Base-by-base conservation (phyloP, 2,329 filamentous ascomycete genomes). In the Hypocrella siamensis region DNA sequence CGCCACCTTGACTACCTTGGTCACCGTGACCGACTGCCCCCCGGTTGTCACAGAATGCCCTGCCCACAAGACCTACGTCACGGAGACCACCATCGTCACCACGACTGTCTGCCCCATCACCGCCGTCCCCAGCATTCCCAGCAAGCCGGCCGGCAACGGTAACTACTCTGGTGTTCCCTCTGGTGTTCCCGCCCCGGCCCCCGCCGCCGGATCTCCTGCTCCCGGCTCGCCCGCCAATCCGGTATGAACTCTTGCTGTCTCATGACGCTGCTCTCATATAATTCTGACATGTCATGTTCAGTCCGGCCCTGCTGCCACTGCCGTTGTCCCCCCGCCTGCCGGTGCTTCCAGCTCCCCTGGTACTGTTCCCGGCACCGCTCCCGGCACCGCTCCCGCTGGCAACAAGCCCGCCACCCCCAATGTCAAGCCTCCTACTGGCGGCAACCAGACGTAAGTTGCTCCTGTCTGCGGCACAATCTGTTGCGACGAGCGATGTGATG, bases 1-100 rank as follows among this genome's bases (percentile, higher is more conserved):
- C 50, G 56, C 74, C 60, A 72, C 66, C 63, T 50, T 57, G 44
- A 74, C 69, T 50, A 60, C 61, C 45, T 57, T 73, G 50, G 57
- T 67, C 49, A 77, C 71, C 56, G 57, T 76, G 62, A 75, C 67
- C 55, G 63, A 62, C 34, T 77, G 72, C 61, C 61, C 55, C 36
- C 58, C 70, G 31, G 61, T 62, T 38, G 70, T 77, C 47, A 65
- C 68, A 52, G 48, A 78, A 70, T 79, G 75, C 67, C 67, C 67
- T 38, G 52, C 53, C 22, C 49, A 47, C 42, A 50, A 49, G 46
- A 56, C 50, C 36, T 36, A 53, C 33, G 39, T 42, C 28, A 60
- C 56, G 33, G 47, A 54, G 49, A 53, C 52, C 37, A 33, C 55
- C 33, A 45, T 51, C 33, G 41, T 54, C 44, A 54, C 54, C 36